phyloP scores from a whole-genome alignment of 768 basidiomycete genomes.

The Psilocybe cubensis region DNA sequence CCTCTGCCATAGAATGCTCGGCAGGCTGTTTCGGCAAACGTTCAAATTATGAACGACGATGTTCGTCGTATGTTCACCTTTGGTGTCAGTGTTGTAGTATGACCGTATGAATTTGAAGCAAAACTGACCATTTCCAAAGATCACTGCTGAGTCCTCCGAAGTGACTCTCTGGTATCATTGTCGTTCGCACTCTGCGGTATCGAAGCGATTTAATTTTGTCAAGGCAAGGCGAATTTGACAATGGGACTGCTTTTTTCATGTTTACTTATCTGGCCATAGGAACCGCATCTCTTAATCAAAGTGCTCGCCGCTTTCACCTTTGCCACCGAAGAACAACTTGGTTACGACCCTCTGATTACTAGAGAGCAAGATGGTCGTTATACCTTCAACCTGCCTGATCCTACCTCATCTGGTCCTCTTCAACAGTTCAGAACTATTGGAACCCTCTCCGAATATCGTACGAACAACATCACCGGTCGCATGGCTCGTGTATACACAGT shows the following conservation, averaged over 20 bases:
- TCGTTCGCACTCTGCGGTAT: not conserved
- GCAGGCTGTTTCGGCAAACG: not conserved
- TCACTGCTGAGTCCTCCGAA: not conserved
- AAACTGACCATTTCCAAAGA: not conserved
- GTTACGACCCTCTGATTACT: not conserved
- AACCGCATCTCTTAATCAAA: not conserved
- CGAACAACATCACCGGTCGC: constrained; percentile 12
- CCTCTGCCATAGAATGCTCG: not conserved
- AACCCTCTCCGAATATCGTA: not conserved
- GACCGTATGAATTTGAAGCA: not conserved
- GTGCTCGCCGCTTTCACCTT: constrained; percentile 3
- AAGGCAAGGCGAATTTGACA: not conserved
- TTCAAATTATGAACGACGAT: constrained; percentile 3
- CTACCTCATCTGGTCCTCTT: too few relatives aligned
- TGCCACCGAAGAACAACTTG: not conserved
- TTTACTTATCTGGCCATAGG: not conserved
- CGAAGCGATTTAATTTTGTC: not conserved
- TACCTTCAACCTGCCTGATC: not conserved
- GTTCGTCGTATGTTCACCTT: not conserved
- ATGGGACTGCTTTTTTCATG: not conserved
- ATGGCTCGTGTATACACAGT: constrained; percentile 5
- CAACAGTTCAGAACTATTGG: not conserved
- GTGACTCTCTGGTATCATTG: not conserved
- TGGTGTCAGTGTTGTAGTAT: not conserved
- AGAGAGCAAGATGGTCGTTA: not conserved